Evolutionary conservation across 257 asterid genomes (phyloP), one percentile per base, ranked within the genome.

Genomic region (Fraxinus pennsylvanica): DNA sequence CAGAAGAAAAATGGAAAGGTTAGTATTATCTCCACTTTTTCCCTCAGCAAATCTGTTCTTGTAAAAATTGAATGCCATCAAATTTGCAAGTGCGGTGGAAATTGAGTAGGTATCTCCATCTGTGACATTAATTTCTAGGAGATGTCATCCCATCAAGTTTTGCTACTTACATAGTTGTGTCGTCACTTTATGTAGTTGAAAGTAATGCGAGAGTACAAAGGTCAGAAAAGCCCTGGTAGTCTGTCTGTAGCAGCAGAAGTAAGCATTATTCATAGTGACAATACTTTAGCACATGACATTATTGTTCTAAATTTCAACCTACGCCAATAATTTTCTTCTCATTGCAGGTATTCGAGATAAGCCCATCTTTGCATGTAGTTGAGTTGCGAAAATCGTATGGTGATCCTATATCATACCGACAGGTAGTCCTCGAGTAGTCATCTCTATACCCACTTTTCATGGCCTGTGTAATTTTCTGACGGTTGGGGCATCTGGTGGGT

Each of bases 1-100:
- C 96, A 88, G 77, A 90, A 88, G 95, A 96, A 84, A 80, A 86
- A 93, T 39, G 97, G 99, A 90, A 96, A 87, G 96, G 99, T 95
- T 63, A 74, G 88, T 79, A 71, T 57, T 4, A 39, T 65, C 66
- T 36, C 25, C 27, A 63, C n/a, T 9, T 78, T 19, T 72, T 68
- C 25, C 38, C 12, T 65, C 21, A 2, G 2, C 43, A 30, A 10
- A 21, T 36, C 36, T 63, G 35, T 27, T 63, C 19, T 63, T 25
- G 35, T 63, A 22, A 63, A 22, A 25, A 25, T 27, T 22, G 69
- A 22, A 63, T 63, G 69, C 35, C 69, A 21, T 59, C 67, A 59
- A 3, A 21, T 59, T 59, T 59, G 22, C 1, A n/a, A 7, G 3
- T 17, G 65, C 9, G 27, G 65, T 43, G 50, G 65, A 54, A 54